Base-by-base conservation (phyloP, 129 eudicot genomes). In the Sambucus nigra region DNA sequence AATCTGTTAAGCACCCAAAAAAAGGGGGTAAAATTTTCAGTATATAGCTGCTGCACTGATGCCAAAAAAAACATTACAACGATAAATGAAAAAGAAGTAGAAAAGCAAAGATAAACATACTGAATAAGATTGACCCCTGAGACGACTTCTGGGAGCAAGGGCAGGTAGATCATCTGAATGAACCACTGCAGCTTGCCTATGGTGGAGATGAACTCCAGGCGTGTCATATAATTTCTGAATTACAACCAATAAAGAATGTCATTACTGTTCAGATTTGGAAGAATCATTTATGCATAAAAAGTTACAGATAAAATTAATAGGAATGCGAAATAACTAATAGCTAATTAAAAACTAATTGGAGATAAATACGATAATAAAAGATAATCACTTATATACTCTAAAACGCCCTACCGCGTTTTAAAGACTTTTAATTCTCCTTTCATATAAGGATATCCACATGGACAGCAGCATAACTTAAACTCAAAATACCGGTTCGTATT, bases 191-290 rank as follows among this genome's bases (percentile, higher is more conserved):
- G 95, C 94, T 76, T 84, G 95, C 80, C 95, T 82, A 51, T 91
- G 98, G 74, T 91, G 98, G 32, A 86, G 95, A 79, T 91, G 98
- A 57, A 91, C 95, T 70, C 98, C 98, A 35, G 98, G 95, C 10
- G 98, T 91, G 59, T 91, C 98, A 25, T 55, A 91, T 54, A 91
- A 35, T 79, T 91, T 91, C 98, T 91, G 67, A 70, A 73, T 47
- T 18, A 64, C 45, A 64, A 26, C 20, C 23, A 25, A 32, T 39
- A 42, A 5, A 33, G 32, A 1, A 7, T 5, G 59, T 55, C 24
- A 32, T 9, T 17, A 40, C 15, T 7, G 46, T 40, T 10, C 13
- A 7, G 35, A 29, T 13, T 40, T 40, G n/a, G n/a, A 14, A 40
- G n/a, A 40, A 14, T 7, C 3, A 40, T 40, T 40, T 9, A 14